These are phyloP conservation scores for Penicillium canariense DNA, from an alignment of 495 filamentous ascomycete genomes.

Conservation along the genomic window DNA sequence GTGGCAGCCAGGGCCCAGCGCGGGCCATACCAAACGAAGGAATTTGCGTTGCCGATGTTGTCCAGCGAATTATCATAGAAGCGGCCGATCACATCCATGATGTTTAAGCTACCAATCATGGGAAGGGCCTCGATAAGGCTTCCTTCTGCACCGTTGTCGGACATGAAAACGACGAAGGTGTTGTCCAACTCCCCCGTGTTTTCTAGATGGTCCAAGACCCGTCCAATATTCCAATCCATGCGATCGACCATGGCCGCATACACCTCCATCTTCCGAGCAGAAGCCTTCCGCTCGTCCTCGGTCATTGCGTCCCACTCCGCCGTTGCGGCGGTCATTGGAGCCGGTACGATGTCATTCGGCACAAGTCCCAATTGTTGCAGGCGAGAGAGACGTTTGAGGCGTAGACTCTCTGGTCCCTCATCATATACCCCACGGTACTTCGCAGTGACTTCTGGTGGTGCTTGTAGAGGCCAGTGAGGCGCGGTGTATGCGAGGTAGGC, in stretches of 20 bases:
- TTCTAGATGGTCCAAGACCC: slow-evolving; percentile 48
- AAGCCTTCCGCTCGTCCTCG: slow-evolving; percentile 29
- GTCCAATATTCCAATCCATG: slow-evolving; percentile 52
- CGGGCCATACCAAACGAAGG: slow-evolving; percentile 61
- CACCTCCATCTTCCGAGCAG: slow-evolving; percentile 50
- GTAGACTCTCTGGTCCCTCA: slow-evolving; percentile 39
- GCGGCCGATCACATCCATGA: slow-evolving; percentile 31
- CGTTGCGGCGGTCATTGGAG: slow-evolving; percentile 17
- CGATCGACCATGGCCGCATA: slow-evolving; percentile 56
- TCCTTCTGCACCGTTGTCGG: slow-evolving; percentile 57
- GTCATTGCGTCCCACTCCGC: slow-evolving; percentile 15
- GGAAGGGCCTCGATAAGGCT: slow-evolving; percentile 29
- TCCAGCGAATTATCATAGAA: slow-evolving; percentile 60
- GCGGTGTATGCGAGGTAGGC: slow-evolving; percentile 43
- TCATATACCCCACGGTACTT: slow-evolving; percentile 43
- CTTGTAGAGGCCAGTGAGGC: slow-evolving; percentile 47
- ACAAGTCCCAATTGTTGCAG: slow-evolving; percentile 39
- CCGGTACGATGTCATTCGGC: slow-evolving; percentile 29
- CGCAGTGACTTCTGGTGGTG: slow-evolving; percentile 28
- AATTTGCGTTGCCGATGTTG: slow-evolving; percentile 55
- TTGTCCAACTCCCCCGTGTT: slow-evolving; percentile 52
- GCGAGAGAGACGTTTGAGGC: slow-evolving; percentile 28
- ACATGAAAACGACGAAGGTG: slow-evolving; percentile 55
- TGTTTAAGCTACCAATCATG: background rate
- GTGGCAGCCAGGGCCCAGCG: slow-evolving; percentile 56